Percentiles rank a stretch among this genome's conserved stretches.
These are phyloP conservation scores for Dichomitus squalens DNA, from an alignment of 1,284 basidiomycete genomes.

Conservation along the genomic window DNA sequence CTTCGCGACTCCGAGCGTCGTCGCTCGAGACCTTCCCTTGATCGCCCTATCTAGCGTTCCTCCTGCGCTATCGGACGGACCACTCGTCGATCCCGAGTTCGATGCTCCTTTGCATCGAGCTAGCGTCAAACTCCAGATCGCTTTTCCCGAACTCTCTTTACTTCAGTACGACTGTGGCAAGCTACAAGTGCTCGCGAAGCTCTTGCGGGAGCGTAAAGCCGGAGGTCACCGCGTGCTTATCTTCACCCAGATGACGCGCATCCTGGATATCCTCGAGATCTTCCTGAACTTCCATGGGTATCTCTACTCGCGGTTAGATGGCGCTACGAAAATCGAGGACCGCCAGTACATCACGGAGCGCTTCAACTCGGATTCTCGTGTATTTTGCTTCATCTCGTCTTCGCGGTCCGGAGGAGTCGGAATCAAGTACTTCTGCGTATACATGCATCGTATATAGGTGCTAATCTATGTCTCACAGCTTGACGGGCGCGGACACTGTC, in stretches of 20 bases:
- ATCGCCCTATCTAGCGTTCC: constrained; percentile 56
- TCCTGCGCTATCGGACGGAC: constrained; percentile 30
- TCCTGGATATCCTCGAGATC: constrained; percentile 92
- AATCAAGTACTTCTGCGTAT: constrained; percentile 73
- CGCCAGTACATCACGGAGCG: constrained; percentile 94
- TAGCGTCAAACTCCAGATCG: constrained; percentile 87
- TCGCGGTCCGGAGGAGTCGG: constrained; percentile 95
- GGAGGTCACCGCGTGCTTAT: constrained; percentile 91
- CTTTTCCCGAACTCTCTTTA: constrained; percentile 89
- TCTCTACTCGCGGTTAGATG: constrained; percentile 91
- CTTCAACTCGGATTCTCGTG: constrained; percentile 91
- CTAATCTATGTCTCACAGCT: constrained; percentile 39
- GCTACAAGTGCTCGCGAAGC: constrained; percentile 79
- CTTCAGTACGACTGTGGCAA: constrained; percentile 98
- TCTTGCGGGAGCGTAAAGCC: constrained; percentile 84
- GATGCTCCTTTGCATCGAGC: constrained; percentile 73
- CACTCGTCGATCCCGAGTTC: constrained; percentile 45
- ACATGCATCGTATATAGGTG: too few species aligned
- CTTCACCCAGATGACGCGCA: constrained; percentile 97
- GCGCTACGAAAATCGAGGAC: constrained; percentile 95
- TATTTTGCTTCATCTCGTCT: constrained; percentile 94
- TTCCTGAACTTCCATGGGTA: constrained; percentile 95
- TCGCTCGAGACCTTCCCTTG: constrained; percentile 75
- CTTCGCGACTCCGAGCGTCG: constrained; percentile 81
- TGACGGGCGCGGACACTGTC: constrained; percentile 97